Percentiles rank a stretch among this genome's conserved stretches.
phyloP scores from a whole-genome alignment of 164 flowering plant genomes.

The Vitis vinifera region DNA sequence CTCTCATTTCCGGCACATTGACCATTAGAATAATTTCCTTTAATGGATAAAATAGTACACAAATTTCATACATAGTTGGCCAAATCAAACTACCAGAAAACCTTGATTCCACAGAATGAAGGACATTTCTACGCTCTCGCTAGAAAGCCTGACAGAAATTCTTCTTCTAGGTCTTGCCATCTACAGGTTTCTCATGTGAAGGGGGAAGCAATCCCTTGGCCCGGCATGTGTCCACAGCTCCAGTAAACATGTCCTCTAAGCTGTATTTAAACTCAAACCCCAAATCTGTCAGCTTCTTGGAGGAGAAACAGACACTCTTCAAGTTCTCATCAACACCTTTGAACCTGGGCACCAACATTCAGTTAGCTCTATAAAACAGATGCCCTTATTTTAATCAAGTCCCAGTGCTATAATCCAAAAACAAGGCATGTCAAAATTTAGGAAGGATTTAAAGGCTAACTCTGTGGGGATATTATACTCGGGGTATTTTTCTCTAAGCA shows the following conservation, averaged over 20 bases:
- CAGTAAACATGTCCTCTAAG: conserved; percentile 74
- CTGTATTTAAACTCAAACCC: conserved; percentile 71
- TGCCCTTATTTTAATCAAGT: no score
- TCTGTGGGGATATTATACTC: conserved; percentile 60
- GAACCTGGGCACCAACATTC: conserved; percentile 42
- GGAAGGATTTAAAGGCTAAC: conserved; percentile 31
- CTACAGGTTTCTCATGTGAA: conserved; percentile 12
- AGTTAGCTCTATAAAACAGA: neutral
- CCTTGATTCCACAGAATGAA: no score
- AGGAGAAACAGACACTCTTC: conserved; percentile 41
- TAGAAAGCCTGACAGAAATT: no score
- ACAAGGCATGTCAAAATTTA: no score
- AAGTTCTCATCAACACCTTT: conserved; percentile 48
- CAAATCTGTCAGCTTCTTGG: conserved; percentile 56
- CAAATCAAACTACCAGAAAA: no score
- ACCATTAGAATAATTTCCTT: no score
- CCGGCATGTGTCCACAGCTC: conserved; percentile 65
- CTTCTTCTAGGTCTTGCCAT: conserved; percentile 13
- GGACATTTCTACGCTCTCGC: no score
- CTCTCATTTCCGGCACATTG: no score
- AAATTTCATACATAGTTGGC: no score
- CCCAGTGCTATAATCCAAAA: no score
- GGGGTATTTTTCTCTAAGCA: conserved; percentile 64
- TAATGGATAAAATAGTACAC: no score
- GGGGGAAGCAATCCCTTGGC: conserved; percentile 62